Percentiles rank a stretch among this genome's conserved stretches.
Evolutionary conservation across 1,139 yeast species (phyloP).

Genomic region (Suhomyces bokatorum): DNA sequence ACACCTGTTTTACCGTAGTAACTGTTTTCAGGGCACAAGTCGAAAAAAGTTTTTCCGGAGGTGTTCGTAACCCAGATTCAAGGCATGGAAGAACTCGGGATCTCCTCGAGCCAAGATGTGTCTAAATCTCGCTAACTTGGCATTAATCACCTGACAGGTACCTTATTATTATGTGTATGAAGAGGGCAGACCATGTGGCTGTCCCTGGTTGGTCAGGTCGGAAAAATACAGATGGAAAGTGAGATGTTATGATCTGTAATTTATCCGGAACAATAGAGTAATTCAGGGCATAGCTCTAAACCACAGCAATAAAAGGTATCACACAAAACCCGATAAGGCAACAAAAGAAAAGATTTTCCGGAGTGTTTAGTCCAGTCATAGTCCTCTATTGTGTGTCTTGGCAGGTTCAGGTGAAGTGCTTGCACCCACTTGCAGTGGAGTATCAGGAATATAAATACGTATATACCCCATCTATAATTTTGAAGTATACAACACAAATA

Average conservation of each 20-base stretch:
- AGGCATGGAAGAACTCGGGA: background rate
- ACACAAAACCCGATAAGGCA: conserved; percentile 1
- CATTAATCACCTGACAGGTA: background rate
- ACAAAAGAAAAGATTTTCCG: conserved; percentile 7
- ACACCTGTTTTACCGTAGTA: background rate
- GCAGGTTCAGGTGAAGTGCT: too few relatives aligned
- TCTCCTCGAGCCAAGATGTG: background rate
- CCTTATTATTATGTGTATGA: too few relatives aligned
- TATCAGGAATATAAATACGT: conserved; percentile 1
- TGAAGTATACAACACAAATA: background rate
- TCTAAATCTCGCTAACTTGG: background rate
- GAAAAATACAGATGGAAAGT: background rate
- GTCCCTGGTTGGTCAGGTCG: background rate
- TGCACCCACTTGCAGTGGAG: too few relatives aligned
- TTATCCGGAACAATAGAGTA: conserved; percentile 1
- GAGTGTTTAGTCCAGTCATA: background rate
- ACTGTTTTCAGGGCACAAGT: background rate
- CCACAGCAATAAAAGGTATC: conserved; percentile 1
- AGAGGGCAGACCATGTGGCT: background rate
- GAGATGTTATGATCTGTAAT: background rate
- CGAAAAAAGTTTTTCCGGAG: background rate
- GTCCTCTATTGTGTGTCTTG: background rate
- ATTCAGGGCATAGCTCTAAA: background rate
- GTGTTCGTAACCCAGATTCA: conserved; percentile 2
- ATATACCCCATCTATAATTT: background rate